Evolutionary conservation across 2,329 filamentous ascomycete genomes (phyloP), one percentile per base, ranked within the genome.

Genomic region (Colletotrichum australisinense): DNA sequence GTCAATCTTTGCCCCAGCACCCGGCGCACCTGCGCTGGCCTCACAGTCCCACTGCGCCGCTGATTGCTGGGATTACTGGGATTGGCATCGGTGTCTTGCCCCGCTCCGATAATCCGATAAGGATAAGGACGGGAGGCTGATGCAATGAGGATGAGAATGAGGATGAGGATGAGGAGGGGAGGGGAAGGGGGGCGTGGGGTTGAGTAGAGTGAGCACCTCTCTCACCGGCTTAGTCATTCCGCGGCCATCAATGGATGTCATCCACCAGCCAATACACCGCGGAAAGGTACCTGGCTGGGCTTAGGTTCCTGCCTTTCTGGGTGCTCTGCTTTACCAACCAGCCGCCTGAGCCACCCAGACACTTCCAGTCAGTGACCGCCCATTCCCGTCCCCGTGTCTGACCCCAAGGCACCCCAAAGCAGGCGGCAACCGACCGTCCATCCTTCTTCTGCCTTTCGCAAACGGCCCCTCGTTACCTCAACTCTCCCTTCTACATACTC

Each of bases 401-500:
- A 73, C 55, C 62, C 69, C 58, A 62, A 70, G 53, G 56, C 60
- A 64, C 62, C 63, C 70, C 70, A 73, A 67, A 73, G 74, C 62
- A 64, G 62, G 69, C 74, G 74, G 60, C 74, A 75, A 69, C 74
- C 70, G 26, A 42, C 67, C 58, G 35, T 56, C 53, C 71, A 55
- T 67, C 35, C 55, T 58, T 72, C 72, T 58, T 63, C n/a, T 73
- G 57, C 74, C 74, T 74, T 49, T 69, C 72, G 68, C 73, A 70
- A 75, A 73, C 73, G 32, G 57, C 72, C 60, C 69, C 57, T 72
- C 72, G 59, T 74, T 52, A 68, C 68, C 65, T 69, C 58, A 73
- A 73, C 69, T 65, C 63, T 73, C 63, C 42, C 63, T 75, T 68
- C 73, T 76, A 71, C 73, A 77, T 67, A 56, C 67, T 69, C 72